Conservation (phyloP, 2,329 filamentous ascomycete genomes). For the Botrytis cinerea region DNA sequence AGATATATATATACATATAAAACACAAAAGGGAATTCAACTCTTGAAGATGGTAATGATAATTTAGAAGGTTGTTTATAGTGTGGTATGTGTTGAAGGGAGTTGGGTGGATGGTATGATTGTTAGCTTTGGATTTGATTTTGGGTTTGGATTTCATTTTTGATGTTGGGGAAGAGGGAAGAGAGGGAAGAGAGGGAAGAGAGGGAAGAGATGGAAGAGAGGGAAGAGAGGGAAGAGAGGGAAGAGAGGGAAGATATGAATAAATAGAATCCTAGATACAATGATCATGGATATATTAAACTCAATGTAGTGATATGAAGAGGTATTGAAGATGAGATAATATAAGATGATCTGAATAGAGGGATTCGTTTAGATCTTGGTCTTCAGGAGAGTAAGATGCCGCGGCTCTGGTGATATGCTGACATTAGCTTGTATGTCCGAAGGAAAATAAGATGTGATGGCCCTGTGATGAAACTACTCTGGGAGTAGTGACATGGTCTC, state of each 20-base stretch:
- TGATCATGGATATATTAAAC: not conserved
- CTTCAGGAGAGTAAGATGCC: no score
- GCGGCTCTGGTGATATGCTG: no score
- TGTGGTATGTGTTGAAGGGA: no score
- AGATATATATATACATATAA: no score
- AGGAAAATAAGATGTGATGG: not conserved
- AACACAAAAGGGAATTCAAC: no score
- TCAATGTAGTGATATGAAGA: no score
- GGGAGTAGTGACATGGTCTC: not conserved
- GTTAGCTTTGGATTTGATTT: rapidly evolving
- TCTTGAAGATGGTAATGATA: no score
- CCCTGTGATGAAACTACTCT: not conserved
- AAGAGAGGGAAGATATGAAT: not conserved
- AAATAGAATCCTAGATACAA: not conserved
- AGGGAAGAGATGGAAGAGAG: not conserved
- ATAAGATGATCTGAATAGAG: no score
- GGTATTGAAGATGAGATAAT: no score
- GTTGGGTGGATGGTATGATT: not conserved
- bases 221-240: not conserved
- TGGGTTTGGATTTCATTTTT: not conserved
- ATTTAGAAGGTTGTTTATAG: no score
- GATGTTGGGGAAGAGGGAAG: not conserved
- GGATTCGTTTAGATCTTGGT: no score
- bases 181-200: not conserved
- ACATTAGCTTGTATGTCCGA: no score